Evolutionary conservation across 768 basidiomycete genomes (phyloP), one percentile per base, ranked within the genome.

Genomic region (Lactifluus rugatus): DNA sequence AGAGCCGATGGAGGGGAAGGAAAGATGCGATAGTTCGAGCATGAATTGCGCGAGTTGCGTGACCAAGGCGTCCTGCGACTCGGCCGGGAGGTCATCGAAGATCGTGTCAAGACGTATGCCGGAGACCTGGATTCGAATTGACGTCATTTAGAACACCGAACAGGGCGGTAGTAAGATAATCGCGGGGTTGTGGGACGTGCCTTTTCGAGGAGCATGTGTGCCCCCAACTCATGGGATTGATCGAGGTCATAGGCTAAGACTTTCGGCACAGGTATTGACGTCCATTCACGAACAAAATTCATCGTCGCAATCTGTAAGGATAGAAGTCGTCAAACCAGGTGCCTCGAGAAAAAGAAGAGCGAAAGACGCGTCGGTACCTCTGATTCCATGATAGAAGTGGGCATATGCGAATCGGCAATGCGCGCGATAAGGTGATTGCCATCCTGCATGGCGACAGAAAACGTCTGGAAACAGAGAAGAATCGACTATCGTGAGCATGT

Each of bases 1-100:
- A 49, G 70, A 69, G 9, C 72, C 72, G 41, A 72, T 71, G 32
- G 62, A 39, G 6, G 62, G 51, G 51, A 73, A 71, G 2, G 61
- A 54, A 52, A 64, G 64, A 13, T 47, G 58, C 39, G 66, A 70
- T 16, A 69, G 52, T 31, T 70, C 68, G 44, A 71, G 48, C 61
- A 67, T 68, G 65, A 67, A 71, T 34, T 61, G 59, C 0, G 70
- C 70, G 34, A 71, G 54, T 28, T 65, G 67, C 2, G 62, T 59
- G 16, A 72, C 65, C 28, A 72, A 51, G 25, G 48, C 21, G 39
- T 68, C 65, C 28, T 70, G 71, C 39, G 68, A 61, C 25, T 56
- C 51, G 2, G 61, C 48, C 2, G 64, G 55, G 28, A 72, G 61
- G n/a, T 53, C 54, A 10, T 64, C 52, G 48, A 70, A 72, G 26